These are phyloP conservation scores for Bipolaris bicolor DNA, from an alignment of 2,329 filamentous ascomycete species.

Conservation along the genomic window DNA sequence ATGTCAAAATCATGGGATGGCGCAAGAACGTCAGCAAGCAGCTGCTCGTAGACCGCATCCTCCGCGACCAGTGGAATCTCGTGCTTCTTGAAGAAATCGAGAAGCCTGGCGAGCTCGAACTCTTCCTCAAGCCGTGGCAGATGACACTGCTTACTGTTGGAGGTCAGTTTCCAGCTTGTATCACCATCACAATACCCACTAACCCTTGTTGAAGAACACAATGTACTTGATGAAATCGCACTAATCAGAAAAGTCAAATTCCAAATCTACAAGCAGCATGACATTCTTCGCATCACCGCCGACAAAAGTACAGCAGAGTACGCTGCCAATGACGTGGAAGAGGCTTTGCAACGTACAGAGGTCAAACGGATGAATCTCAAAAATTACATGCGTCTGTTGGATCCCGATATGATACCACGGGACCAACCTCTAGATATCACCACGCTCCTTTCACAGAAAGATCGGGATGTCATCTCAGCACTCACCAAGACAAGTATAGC, in stretches of 20 bases:
- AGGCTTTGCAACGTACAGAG: conserved; percentile 27
- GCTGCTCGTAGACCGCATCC: conserved; percentile 42
- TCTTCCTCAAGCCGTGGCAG: conserved; percentile 45
- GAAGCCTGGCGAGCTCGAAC: conserved; percentile 43
- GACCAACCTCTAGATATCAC: conserved; percentile 11
- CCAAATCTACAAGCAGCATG: conserved; percentile 33
- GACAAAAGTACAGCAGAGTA: conserved; percentile 47
- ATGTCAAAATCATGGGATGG: conserved; percentile 11
- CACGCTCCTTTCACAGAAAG: conserved; percentile 21
- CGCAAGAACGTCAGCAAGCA: conserved; percentile 33
- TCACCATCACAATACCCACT: background rate
- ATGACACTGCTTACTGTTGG: conserved; percentile 38
- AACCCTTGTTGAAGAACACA: conserved; percentile 10
- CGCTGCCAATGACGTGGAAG: conserved; percentile 43
- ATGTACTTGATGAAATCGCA: conserved; percentile 37
- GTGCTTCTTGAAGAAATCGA: conserved; percentile 46
- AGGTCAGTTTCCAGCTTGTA: conserved; percentile 14
- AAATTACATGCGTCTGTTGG: conserved; percentile 29
- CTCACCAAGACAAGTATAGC: conserved; percentile 37
- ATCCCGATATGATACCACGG: conserved; percentile 4
- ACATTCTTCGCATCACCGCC: conserved; percentile 46
- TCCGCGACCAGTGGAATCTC: conserved; percentile 43
- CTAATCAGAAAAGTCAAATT: conserved; percentile 37
- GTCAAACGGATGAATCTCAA: conserved; percentile 27
- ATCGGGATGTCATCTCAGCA: conserved; percentile 26